Conservation (phyloP, 2,329 filamentous ascomycete genomes). For the Dryadomyces sulphureus region DNA sequence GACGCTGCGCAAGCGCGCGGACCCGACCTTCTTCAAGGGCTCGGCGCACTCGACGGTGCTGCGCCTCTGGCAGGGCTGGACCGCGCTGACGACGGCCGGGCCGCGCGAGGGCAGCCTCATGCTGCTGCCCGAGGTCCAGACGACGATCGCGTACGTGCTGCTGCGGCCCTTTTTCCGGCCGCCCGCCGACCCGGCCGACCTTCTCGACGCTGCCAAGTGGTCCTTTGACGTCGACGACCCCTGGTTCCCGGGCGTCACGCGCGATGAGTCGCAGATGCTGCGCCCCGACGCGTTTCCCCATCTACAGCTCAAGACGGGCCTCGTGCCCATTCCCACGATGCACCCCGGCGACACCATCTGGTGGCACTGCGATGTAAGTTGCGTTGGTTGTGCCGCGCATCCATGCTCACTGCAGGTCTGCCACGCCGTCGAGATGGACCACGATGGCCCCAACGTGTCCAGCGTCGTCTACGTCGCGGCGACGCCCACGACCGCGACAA, state of each 20-base stretch:
- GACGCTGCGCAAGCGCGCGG: slow-evolving; percentile 17
- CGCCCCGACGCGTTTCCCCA: slow-evolving; percentile 23
- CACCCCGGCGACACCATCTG: slow-evolving; percentile 20
- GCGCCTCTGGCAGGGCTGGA: slow-evolving; percentile 26
- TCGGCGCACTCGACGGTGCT: slow-evolving; percentile 22
- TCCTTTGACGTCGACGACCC: slow-evolving; percentile 15
- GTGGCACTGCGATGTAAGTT: slow-evolving; percentile 10
- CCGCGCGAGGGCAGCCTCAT: slow-evolving; percentile 22
- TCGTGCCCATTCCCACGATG: slow-evolving; percentile 23
- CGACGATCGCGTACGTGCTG: slow-evolving; percentile 23
- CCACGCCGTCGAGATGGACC: no score
- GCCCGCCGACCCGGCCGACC: slow-evolving; percentile 15
- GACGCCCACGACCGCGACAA: no score
- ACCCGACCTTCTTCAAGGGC: slow-evolving; percentile 20
- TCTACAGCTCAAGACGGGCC: slow-evolving; percentile 20
- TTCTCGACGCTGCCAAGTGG: slow-evolving; percentile 23
- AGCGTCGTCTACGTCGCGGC: no score
- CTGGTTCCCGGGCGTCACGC: slow-evolving; percentile 23
- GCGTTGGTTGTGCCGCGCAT: background rate
- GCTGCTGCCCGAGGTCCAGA: slow-evolving; percentile 23
- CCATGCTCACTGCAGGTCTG: background rate
- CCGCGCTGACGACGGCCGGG: slow-evolving; percentile 21
- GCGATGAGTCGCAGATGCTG: slow-evolving; percentile 18
- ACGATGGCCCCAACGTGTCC: no score
- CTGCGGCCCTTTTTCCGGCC: slow-evolving; percentile 26